phyloP scores from a whole-genome alignment of 1,284 basidiomycete genomes.

The Ustilago sp. region DNA sequence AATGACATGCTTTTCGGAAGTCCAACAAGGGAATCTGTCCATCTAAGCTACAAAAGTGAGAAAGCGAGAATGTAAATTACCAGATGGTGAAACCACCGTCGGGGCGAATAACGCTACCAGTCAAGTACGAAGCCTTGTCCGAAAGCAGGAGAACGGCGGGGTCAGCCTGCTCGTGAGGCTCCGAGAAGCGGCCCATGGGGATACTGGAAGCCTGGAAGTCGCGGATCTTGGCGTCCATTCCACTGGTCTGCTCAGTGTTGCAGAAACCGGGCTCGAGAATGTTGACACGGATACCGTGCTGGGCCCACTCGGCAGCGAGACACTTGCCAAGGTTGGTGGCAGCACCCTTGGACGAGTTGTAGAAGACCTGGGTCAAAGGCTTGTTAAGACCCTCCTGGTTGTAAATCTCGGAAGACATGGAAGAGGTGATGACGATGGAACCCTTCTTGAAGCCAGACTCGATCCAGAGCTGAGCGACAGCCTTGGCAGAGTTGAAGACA shows the following conservation, averaged over 20 bases:
- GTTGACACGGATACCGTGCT: constrained; percentile 68
- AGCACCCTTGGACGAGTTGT: constrained; percentile 69
- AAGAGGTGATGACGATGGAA: constrained; percentile 67
- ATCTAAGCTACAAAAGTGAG: background rate
- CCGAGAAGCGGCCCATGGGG: constrained; percentile 67
- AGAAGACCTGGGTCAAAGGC: constrained; percentile 68
- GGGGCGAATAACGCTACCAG: constrained; percentile 58
- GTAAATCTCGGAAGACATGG: constrained; percentile 69
- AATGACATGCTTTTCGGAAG: constrained; percentile 1
- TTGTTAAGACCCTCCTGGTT: constrained; percentile 67
- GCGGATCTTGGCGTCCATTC: constrained; percentile 67
- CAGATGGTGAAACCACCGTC: constrained; percentile 68
- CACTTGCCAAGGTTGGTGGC: constrained; percentile 70
- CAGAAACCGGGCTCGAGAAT: constrained; percentile 68
- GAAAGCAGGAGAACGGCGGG: constrained; percentile 65
- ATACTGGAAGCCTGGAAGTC: constrained; percentile 67
- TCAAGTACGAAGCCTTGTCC: constrained; percentile 67
- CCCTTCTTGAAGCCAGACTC: constrained; percentile 68
- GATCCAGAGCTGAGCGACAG: constrained; percentile 68
- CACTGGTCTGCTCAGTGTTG: constrained; percentile 69
- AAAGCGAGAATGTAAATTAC: constrained; percentile 34
- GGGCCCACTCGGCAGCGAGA: constrained; percentile 69
- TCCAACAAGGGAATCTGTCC: constrained; percentile 3
- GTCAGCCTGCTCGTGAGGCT: constrained; percentile 68
- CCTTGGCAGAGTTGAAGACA: constrained; percentile 69